Base-by-base conservation (phyloP, 164 flowering plant genomes). In the Magnolia sinica region DNA sequence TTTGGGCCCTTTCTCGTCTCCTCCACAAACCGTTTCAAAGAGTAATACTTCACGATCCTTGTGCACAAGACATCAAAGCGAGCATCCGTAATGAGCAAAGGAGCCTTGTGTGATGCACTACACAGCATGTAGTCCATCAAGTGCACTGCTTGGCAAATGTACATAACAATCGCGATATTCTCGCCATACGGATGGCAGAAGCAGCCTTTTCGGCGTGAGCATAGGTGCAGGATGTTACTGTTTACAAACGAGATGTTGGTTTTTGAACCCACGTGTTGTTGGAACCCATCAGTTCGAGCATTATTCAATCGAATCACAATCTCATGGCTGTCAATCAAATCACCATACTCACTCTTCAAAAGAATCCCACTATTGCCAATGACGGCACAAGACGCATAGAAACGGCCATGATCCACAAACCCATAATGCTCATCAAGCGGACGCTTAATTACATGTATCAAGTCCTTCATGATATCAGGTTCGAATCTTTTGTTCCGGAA, bases 361-460 rank as follows among this genome's bases (percentile, higher is more conserved):
- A 96, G 76, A 79, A 93, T 94, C 76, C 99, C 98, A 78, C 98
- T 91, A 75, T 93, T 93, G 22, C 99, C 99, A 31, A 94, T 96
- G 27, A 94, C 96, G 0, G 98, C 99, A 84, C 99, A 94, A 9
- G 92, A 86, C 13, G 81, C 65, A 76, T 89, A 93, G 67, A 74
- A 77, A 31, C 52, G 63, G 7, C 69, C 76, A 8, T 80, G 77
- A 71, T 69, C 52, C 6, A 71, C 19, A 31, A 81, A 74, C 45
- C 84, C 78, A 65, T 68, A 16, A 64, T 83, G 83, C 78, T 63
- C 50, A 79, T 91, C 98, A 64, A 89, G 76, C 2, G 87, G 89
- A 64, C 50, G 74, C 82, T 88, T 91, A 50, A 96, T 84, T 2
- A 76, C 80, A 23, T 77, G 74, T 2, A 83, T 79, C 83, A 96